These are phyloP conservation scores for Penicillium sp. DNA, from an alignment of 2,329 filamentous ascomycete species.

Conservation along the genomic window DNA sequence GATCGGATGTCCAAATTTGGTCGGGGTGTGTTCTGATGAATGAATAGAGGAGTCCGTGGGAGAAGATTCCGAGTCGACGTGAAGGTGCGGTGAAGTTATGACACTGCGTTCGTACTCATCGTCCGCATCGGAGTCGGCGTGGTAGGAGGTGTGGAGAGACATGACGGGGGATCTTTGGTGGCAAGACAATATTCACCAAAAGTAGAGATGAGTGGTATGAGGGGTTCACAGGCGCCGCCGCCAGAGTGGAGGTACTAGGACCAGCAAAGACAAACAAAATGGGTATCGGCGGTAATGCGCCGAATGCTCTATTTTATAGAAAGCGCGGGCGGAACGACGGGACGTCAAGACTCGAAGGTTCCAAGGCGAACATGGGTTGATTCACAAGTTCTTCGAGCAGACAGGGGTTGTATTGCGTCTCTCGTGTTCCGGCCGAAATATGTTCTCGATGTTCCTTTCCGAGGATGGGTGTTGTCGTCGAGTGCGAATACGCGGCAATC, in stretches of 20 bases:
- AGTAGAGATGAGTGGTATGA: background rate
- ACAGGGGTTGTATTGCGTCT: background rate
- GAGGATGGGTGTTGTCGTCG: conserved; percentile 7
- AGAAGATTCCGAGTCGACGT: conserved; percentile 58
- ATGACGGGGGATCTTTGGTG: conserved; percentile 26
- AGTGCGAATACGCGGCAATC: conserved; percentile 5
- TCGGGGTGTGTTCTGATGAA: conserved; percentile 63
- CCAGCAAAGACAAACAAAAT: conserved; percentile 7
- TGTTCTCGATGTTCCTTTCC: conserved; percentile 2
- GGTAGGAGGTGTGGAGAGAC: conserved; percentile 52
- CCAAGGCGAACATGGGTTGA: conserved; percentile 7
- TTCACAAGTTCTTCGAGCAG: background rate
- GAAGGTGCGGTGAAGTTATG: conserved; percentile 57
- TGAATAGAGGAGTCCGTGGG: conserved; percentile 59
- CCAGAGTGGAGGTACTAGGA: conserved; percentile 1
- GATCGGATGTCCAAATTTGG: conserved; percentile 55
- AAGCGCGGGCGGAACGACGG: conserved; percentile 5
- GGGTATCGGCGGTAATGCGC: conserved; percentile 14
- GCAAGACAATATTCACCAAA: conserved; percentile 5
- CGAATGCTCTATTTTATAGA: conserved; percentile 11
- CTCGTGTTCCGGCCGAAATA: background rate
- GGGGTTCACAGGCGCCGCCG: conserved; percentile 7
- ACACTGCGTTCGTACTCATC: conserved; percentile 65
- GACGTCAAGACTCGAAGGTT: background rate
- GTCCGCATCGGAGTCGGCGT: conserved; percentile 64